Evolutionary conservation across 371 early-diverging fungal genomes (phyloP), one percentile per base, ranked within the genome.

Genomic region (Apophysomyces sp.): DNA sequence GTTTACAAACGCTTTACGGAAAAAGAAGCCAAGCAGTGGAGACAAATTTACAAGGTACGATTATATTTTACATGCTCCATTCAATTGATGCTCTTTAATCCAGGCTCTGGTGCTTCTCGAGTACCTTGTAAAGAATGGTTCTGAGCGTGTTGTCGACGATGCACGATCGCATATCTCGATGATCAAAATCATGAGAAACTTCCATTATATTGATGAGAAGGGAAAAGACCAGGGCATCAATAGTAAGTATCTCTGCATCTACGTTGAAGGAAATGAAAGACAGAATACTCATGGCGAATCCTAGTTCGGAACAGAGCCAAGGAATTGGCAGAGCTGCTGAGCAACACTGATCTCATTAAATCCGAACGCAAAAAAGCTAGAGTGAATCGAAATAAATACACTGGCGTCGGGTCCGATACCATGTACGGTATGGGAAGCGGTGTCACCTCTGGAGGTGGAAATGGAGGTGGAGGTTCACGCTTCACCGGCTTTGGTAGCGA

Each of bases 191-290:
- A 83, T 96, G 66, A 77, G 86, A 55, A 94, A 85, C 78, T 94
- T 92, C 61, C 81, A 90, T 55, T 91, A 80, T 55, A 82, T 94
- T 18, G 98, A 97, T 64, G 94, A 94, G 28, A 94, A 95, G 65
- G 92, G 91, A 66, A 97, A 96, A 72, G 98, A 98, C 71, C 94
- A 97, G 78, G 98, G 98, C 1, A 86, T 98, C 58, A 97, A 97
- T 66, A 91, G 93, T 94, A 84, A 44, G 74, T 64, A 5, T 13
- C 15, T 21, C 6, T 56, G 4, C 3, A 30, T 31, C 31, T 16
- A n/a, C 54, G n/a, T n/a, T n/a, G n/a, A n/a, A n/a, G n/a, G n/a
- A n/a, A n/a, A n/a, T n/a, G n/a, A n/a, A n/a, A n/a, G n/a, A 6
- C 15, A 34, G 24, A 21, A 52, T 3, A 28, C 12, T 26, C 13